These are phyloP conservation scores for Botrytis squamosa DNA, from an alignment of 2,329 filamentous ascomycete species.

Conservation along the genomic window DNA sequence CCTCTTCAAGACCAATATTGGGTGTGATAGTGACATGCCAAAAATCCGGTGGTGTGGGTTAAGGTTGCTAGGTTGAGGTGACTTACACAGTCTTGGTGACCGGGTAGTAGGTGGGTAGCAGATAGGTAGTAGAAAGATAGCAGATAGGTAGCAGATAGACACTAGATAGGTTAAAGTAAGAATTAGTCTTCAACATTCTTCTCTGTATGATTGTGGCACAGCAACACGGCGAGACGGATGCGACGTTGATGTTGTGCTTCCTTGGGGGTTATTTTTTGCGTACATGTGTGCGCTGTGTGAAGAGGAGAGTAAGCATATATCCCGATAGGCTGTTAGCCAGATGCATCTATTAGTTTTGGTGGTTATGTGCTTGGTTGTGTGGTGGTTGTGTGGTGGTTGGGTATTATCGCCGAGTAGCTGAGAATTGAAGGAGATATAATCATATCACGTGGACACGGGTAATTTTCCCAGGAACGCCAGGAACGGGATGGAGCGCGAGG, in stretches of 20 bases:
- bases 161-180: not conserved
- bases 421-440: not conserved
- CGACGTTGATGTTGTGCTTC: slow-evolving; percentile 6
- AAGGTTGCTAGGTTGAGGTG: not conserved
- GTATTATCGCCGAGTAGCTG: not conserved
- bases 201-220: not conserved
- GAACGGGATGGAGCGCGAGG: not conserved
- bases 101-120: not conserved
- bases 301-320: not conserved
- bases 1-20: not conserved
- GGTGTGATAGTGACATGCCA: not conserved
- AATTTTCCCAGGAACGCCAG: slow-evolving; percentile 3
- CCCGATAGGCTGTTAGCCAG: not conserved
- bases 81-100: not conserved
- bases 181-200: not conserved
- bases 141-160: too few species aligned
- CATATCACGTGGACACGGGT: slow-evolving; percentile 3
- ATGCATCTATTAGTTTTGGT: not conserved
- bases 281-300: not conserved
- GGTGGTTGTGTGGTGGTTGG: not conserved
- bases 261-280: not conserved
- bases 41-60: slow-evolving; percentile 9
- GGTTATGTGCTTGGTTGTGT: not conserved
- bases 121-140: not conserved
- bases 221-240: slow-evolving; percentile 7